Percentiles rank a stretch among this genome's conserved stretches.
These are phyloP conservation scores for Rhodotorula paludigena DNA, from an alignment of 768 basidiomycete species.

Conservation along the genomic window DNA sequence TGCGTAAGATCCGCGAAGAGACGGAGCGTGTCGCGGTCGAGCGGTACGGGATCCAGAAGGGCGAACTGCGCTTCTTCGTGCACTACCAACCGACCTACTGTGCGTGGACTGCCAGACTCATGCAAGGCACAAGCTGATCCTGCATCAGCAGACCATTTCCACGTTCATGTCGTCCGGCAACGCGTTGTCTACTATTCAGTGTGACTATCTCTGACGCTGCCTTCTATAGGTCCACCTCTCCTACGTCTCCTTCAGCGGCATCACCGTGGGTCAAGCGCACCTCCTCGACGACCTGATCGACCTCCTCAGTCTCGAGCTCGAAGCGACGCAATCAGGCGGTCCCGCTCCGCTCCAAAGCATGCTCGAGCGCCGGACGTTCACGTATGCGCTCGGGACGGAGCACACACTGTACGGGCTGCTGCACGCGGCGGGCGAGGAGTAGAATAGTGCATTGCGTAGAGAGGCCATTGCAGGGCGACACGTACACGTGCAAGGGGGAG, in stretches of 20 bases:
- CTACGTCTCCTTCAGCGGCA: conserved; percentile 60
- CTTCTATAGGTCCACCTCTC: conserved; percentile 60
- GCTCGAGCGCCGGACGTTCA: conserved; percentile 32
- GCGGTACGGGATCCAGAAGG: conserved; percentile 62
- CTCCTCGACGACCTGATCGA: conserved; percentile 82
- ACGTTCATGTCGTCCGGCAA: conserved; percentile 38
- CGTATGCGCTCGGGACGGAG: conserved; percentile 37
- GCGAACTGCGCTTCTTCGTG: conserved; percentile 69
- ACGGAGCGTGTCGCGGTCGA: conserved; percentile 56
- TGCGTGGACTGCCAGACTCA: too few species aligned
- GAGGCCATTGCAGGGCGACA: too few species aligned
- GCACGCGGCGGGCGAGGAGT: not conserved
- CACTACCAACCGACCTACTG: conserved; percentile 98
- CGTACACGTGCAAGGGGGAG: too few species aligned
- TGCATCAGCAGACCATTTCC: conserved; percentile 44
- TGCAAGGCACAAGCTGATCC: too few species aligned
- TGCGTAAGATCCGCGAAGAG: conserved; percentile 61
- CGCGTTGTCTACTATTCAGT: not conserved
- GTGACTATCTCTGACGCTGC: not conserved
- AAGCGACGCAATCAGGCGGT: not conserved
- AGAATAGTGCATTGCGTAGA: not conserved
- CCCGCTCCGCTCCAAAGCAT: not conserved
- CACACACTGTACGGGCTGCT: conserved; percentile 25
- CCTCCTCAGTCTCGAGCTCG: conserved; percentile 36
- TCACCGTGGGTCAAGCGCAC: conserved; percentile 85